phyloP scores from a whole-genome alignment of 306 rosid genomes.

The Vigna trinervia region DNA sequence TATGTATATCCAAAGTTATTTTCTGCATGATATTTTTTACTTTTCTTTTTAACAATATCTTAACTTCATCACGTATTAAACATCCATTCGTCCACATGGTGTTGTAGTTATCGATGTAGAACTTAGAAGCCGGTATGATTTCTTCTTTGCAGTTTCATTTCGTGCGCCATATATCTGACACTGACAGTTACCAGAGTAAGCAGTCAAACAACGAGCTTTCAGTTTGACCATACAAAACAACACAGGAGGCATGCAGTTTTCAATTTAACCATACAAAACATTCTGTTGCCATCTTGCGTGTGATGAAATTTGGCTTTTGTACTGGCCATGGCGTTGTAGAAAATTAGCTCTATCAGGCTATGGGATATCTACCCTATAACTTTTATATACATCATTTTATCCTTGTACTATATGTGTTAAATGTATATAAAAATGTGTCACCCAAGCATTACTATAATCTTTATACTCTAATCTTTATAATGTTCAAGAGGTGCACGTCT shows the following conservation, averaged over 20 bases:
- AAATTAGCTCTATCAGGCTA: slow-evolving; percentile 13
- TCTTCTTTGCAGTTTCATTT: slow-evolving; percentile 66
- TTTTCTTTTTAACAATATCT: too few relatives aligned
- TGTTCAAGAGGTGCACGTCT: too few relatives aligned
- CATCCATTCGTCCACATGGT: too few relatives aligned
- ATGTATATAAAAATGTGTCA: too few relatives aligned
- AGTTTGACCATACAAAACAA: slow-evolving; percentile 34
- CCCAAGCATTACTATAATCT: too few relatives aligned
- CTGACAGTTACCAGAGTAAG: slow-evolving; percentile 54
- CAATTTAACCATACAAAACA: slow-evolving; percentile 16
- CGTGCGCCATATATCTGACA: slow-evolving; percentile 65
- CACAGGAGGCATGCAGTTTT: slow-evolving; percentile 50
- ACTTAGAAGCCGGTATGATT: too few relatives aligned
- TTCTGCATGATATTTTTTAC: background rate
- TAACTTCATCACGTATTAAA: too few relatives aligned
- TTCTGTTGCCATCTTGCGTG: slow-evolving; percentile 16
- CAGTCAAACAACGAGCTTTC: slow-evolving; percentile 46
- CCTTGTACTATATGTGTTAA: too few relatives aligned
- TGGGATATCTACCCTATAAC: background rate
- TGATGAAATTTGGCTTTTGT: slow-evolving; percentile 7
- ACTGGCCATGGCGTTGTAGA: background rate
- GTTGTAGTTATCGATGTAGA: too few relatives aligned
- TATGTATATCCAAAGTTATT: too few relatives aligned
- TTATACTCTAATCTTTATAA: too few relatives aligned
- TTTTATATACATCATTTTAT: background rate